Evolutionary conservation across 768 basidiomycete species (phyloP).

Genomic region (Galerina marginata): DNA sequence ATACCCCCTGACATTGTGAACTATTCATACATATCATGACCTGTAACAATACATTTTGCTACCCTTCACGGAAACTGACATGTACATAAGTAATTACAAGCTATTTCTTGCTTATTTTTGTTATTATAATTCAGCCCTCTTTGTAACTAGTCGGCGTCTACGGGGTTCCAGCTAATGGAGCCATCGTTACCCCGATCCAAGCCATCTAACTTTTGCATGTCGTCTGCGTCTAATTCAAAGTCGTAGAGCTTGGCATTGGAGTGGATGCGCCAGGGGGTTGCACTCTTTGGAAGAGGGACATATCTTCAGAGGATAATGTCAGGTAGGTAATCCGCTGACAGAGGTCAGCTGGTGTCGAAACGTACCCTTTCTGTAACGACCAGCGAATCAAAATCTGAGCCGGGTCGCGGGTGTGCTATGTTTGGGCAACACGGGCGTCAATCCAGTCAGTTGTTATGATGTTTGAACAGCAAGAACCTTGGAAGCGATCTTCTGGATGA

Average conservation of each 20-base stretch:
- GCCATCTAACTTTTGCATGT: constrained; percentile 67
- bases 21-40: too few relatives aligned
- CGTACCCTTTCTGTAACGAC: constrained; percentile 85
- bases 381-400: constrained; percentile 89
- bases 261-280: constrained; percentile 68
- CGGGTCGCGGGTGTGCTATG: constrained; percentile 61
- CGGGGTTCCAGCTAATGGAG: constrained; percentile 85
- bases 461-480: constrained; percentile 33
- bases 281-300: constrained; percentile 84
- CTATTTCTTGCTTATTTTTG: too few relatives aligned
- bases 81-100: too few relatives aligned
- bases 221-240: constrained; percentile 69
- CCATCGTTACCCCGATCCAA: constrained; percentile 79
- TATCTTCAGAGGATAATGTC: constrained; percentile 50
- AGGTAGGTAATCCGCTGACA: too few relatives aligned
- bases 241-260: constrained; percentile 79
- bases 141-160: constrained; percentile 43
- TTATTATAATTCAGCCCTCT: too few relatives aligned
- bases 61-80: too few relatives aligned
- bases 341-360: constrained; percentile 1
- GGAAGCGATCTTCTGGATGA: constrained; percentile 56
- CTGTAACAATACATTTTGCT: too few relatives aligned
- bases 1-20: too few relatives aligned
- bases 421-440: neutral
- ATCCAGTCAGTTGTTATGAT: neutral